Percentiles rank a stretch among this genome's conserved stretches.
These are phyloP conservation scores for Lavandula angustifolia DNA, from an alignment of 257 asterid genomes.

Conservation along the genomic window DNA sequence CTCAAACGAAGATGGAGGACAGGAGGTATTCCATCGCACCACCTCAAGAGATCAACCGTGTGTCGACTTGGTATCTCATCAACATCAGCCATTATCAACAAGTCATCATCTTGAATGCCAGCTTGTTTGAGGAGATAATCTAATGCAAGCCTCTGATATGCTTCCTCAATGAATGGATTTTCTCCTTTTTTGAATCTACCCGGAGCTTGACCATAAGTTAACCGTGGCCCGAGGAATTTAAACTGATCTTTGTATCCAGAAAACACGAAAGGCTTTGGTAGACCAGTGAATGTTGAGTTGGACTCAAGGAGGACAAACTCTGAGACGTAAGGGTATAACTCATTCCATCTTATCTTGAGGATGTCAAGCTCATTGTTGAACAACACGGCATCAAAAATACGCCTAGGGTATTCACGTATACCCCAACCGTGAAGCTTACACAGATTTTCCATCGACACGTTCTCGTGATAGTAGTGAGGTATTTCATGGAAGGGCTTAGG, in stretches of 20 bases:
- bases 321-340: slow-evolving; percentile 66
- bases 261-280: slow-evolving; percentile 65
- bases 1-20: slow-evolving; percentile 73
- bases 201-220: slow-evolving; percentile 75
- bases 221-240: slow-evolving; percentile 60
- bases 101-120: slow-evolving; percentile 76
- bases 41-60: slow-evolving; percentile 74
- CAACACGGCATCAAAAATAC: slow-evolving; percentile 78
- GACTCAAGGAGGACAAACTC: slow-evolving; percentile 82
- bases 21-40: slow-evolving; percentile 76
- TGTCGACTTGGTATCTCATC: slow-evolving; percentile 82
- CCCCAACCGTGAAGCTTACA: slow-evolving; percentile 89
- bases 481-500: slow-evolving; percentile 78
- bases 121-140: slow-evolving; percentile 84
- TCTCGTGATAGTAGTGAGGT: slow-evolving; percentile 78
- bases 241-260: slow-evolving; percentile 52
- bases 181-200: slow-evolving; percentile 76
- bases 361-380: slow-evolving; percentile 81
- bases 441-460: slow-evolving; percentile 72
- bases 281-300: slow-evolving; percentile 79
- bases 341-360: slow-evolving; percentile 78
- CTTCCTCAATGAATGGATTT: slow-evolving; percentile 83
- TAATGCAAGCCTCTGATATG: slow-evolving; percentile 76
- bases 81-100: slow-evolving; percentile 77
- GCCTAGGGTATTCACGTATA: slow-evolving; percentile 75